Base-by-base conservation (phyloP, 768 basidiomycete genomes). In the Crepidotus variabilis region DNA sequence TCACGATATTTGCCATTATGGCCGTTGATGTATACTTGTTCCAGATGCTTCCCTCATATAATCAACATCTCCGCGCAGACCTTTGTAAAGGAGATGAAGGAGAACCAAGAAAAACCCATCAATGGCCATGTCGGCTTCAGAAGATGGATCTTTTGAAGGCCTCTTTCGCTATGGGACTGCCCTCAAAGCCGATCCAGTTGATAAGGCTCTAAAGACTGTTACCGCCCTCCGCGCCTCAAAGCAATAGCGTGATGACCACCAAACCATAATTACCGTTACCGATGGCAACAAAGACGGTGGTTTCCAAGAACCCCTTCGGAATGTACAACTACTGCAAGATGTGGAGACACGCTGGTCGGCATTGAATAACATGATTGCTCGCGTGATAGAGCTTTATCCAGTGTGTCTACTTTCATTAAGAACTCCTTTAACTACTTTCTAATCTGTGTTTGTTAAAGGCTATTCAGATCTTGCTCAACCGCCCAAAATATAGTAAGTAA, bases 331-430 rank as follows among this genome's bases (percentile, higher is more conserved):
- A 2, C 52, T 67, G 36, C 55, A 64, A 22, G 69, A 71, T 59
- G 60, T 65, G 36, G 64, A 65, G 16, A 67, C 63, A 0, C 58
- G 63, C 9, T 71, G 68, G 69, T 69, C 68, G 7, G 67, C 66
- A 52, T 62, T 60, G 21, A 54, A 61, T 18, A 54, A 64, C 20
- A 71, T 71, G 69, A 59, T 71, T 56, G 66, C 68, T 10, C 61
- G 65, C 6, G 43, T 71, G n/a, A 55, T 74, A 18, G 61, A 65
- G 22, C 59, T 75, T 2, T 68, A 71, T 61, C 68, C 60, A 28
- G 73, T 73, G 50, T 46, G 68, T 55, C 23, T 36, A 47, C 35
- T 53, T 32, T 11, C n/a, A 2, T 39, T 18, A 24, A 36, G 46
- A 60, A 7, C 51, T 60, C 36, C 9, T 55, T n/a, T 53, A 46